Evolutionary conservation across 208 protist genomes (phyloP), one percentile per base, ranked within the genome.

Genomic region (Leishmania amazonensis): DNA sequence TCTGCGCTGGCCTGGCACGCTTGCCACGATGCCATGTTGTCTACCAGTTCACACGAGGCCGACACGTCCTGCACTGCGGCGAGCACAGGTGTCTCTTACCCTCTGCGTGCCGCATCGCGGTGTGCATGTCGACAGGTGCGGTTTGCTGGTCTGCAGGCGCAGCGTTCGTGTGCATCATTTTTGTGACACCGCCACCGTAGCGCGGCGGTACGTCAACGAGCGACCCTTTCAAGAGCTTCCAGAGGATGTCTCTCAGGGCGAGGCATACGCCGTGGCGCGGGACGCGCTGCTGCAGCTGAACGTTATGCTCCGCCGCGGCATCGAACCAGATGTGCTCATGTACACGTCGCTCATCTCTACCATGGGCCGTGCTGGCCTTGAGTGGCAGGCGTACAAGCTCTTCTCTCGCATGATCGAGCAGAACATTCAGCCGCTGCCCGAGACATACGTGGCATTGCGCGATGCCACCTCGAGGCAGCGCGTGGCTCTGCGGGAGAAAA

Each of bases 321-420:
- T 98, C 68, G 92, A 97, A 79, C 95, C 95, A 15, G 95, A 98
- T 78, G 95, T 90, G 51, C 87, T 97, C 53, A 97, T 96, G 93
- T 98, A 98, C 91, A 98, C 93, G n/a, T 91, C 92, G 2, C 89
- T 98, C 54, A 98, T 98, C 76, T 83, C 87, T 35, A 97, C 89
- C 54, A 98, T 98, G 96, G 96, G 88, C 35, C 85, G 88, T 1
- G 95, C 95, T 15, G 84, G 90, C 11, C 80, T 98, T 53, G 96
- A 98, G 89, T 97, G 95, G 94, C 95, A 97, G 89, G 96, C 96
- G 42, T 98, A 97, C 84, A 98, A 98, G 83, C 88, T 98, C 35
- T 98, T 98, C 80, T 97, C 95, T 21, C 90, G 96, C 54, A 98
- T 98, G 96, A 81, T 98, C 31, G 95, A 98, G 84, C 83, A 91